Conservation (phyloP, 208 protist species). For the Balamuthia mandrillaris region DNA sequence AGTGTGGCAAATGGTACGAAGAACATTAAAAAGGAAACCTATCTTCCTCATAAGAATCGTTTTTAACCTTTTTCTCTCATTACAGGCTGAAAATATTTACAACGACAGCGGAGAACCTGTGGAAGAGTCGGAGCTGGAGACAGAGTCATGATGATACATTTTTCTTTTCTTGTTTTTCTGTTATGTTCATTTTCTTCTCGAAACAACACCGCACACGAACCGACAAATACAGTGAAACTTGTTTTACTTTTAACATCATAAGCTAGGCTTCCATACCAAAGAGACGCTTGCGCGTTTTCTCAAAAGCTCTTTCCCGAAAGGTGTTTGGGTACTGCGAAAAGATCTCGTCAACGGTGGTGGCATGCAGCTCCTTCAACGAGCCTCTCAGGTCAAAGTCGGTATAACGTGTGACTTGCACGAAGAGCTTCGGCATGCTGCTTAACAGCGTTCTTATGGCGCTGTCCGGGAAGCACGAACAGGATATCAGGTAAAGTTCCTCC, state of each 20-base stretch:
- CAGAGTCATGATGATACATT: too few relatives aligned
- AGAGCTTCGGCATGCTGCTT: constrained; percentile 29
- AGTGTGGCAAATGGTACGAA: constrained; percentile 88
- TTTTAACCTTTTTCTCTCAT: too few relatives aligned
- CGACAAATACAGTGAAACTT: too few relatives aligned
- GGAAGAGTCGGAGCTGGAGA: too few relatives aligned
- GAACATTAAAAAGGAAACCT: too few relatives aligned
- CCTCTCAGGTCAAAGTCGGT: constrained; percentile 22
- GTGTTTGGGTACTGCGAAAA: constrained; percentile 37
- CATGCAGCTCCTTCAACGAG: constrained; percentile 23
- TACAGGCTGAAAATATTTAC: too few relatives aligned
- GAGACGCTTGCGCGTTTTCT: constrained; percentile 28
- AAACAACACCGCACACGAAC: too few relatives aligned
- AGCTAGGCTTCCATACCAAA: constrained; percentile 12
- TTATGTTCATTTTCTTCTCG: too few relatives aligned
- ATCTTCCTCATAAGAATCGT: too few relatives aligned
- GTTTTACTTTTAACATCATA: too few relatives aligned
- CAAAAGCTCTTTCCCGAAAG: constrained; percentile 12
- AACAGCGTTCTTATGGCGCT: constrained; percentile 5
- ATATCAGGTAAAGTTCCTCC: constrained; percentile 30
- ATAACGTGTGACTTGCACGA: constrained; percentile 32
- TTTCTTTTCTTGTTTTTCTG: too few relatives aligned
- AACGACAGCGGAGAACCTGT: too few relatives aligned
- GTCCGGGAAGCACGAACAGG: constrained; percentile 28
- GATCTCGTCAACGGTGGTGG: constrained; percentile 27